Evolutionary conservation across 2,329 filamentous ascomycete genomes (phyloP).

Genomic region (Colletotrichum kahawae): DNA sequence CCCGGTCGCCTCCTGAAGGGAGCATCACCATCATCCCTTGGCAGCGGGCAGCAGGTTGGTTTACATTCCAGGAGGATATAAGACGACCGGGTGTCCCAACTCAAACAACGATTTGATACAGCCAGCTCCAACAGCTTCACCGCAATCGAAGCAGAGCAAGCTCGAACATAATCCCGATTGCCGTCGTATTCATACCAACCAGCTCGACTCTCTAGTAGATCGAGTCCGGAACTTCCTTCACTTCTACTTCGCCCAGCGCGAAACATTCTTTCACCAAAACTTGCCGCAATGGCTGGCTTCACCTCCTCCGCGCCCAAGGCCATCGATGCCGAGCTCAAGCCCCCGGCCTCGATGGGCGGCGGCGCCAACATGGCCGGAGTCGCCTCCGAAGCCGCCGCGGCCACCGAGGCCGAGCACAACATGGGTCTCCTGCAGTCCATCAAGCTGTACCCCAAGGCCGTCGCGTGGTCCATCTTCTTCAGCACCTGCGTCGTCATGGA

Average conservation of each 20-base stretch:
- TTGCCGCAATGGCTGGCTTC: neutral
- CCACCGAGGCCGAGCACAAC: constrained; percentile 42
- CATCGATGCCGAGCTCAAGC: neutral
- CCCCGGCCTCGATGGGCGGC: neutral
- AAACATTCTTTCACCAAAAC: neutral
- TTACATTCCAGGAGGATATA: neutral
- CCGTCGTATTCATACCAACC: neutral
- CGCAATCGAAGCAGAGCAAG: neutral
- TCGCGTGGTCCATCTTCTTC: constrained; percentile 46
- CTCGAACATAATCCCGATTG: neutral
- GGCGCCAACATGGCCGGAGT: neutral
- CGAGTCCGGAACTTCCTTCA: neutral
- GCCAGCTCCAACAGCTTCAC: neutral
- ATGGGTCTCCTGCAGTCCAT: constrained; percentile 43
- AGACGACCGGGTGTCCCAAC: neutral
- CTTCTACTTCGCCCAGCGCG: neutral
- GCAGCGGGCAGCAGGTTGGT: neutral
- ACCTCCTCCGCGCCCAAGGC: neutral
- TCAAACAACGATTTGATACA: neutral
- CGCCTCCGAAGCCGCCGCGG: constrained; percentile 36
- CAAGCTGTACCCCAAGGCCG: constrained; percentile 47
- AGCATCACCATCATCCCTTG: constrained; percentile 4
- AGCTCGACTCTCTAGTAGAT: neutral
- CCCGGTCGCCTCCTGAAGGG: neutral
- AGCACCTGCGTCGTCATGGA: constrained; percentile 47